Base-by-base conservation (phyloP, 2,329 filamentous ascomycete genomes). In the Sporothrix sp. region DNA sequence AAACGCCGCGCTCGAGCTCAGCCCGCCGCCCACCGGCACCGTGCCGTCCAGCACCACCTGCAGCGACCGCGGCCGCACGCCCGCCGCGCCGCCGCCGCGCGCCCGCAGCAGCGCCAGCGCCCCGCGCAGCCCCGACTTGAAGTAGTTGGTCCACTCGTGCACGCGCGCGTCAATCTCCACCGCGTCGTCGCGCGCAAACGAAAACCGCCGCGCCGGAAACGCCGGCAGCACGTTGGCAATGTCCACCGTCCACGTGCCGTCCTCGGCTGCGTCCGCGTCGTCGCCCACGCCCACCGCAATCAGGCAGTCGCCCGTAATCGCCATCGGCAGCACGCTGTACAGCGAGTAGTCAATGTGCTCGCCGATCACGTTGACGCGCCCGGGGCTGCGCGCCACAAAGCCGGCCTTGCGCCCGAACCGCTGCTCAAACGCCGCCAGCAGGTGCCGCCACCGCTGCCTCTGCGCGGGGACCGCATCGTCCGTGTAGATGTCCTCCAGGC, bases 331-430 rank as follows among this genome's bases (percentile, higher is more conserved):
- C 53, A 96, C 90, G 59, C 93, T 84, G 73, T 97, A 98, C 18
- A 98, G 79, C 13, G 88, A 95, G 71, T 98, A 98, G 72, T 98
- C 93, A 62, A 98, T 95, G 71, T 98, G 93, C 75, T 98, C 93
- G 66, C 93, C 93, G 64, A 98, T 96, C 63, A 98, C 93, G 71
- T 97, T 97, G 58, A 98, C 93, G 58, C 93, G 81, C 54, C 93
- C 93, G 1, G 93, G 93, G 50, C 90, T 95, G 56, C 93, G 83
- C 9, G 91, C 80, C 18, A 97, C 81, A 61, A 95, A 96, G 53
- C 85, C 77, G 35, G 90, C 82, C 14, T 75, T 70, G 47, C 79
- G 75, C 58, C 81, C 82, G 68, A 91, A 95, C 37, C 70, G 71
- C 52, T 76, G 68, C 58, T 82, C 72, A 68, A 97, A 97, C 58